Evolutionary conservation across 306 rosid genomes (phyloP), one percentile per base, ranked within the genome.

Genomic region (Fragaria nilgerrensis): DNA sequence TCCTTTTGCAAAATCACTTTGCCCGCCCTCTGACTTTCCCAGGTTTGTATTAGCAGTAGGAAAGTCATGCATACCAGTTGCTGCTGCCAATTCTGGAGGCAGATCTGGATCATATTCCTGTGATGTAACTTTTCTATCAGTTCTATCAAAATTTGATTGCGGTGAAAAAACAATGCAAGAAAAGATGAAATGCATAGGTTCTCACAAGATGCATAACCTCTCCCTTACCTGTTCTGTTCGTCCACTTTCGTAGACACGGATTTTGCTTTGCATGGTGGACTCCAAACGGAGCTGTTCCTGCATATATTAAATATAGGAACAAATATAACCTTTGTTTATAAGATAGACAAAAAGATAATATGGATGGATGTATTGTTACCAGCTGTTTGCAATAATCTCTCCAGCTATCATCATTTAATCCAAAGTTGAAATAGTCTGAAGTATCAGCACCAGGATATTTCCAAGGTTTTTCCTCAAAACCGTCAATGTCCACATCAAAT

Each of bases 1-100:
- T 84, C 88, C 93, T 79, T 86, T 95, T 36, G 52, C 70, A 50
- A 80, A n/a, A 85, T 95, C 94, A 79, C 82, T 88, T 75, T 86
- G 98, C 39, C 87, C 87, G 14, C 76, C 80, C 79, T 90, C 90
- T 27, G 88, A 77, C 86, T 88, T 96, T 41, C 82, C 82, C 72
- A 82, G 77, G 84, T 84, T 86, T 75, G 87, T 66, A 84, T 87
- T 86, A 71, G 85, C 98, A 76, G 77, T 71, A 59, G 88, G 74
- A 75, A 61, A 83, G 45, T 92, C 97, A 22, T 85, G 99, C 77
- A 86, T 68, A 66, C 98, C 97, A 69, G 98, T 70, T 68, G 98
- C 99, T 62, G 98, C 98, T 63, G 97, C 99, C 81, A 96, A 83
- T 86, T 96, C 99, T 19, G 99, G 99, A 80, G 99, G 99, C 80